Base-by-base conservation (phyloP, 1,284 basidiomycete species). In the Puccinia novopanici region DNA sequence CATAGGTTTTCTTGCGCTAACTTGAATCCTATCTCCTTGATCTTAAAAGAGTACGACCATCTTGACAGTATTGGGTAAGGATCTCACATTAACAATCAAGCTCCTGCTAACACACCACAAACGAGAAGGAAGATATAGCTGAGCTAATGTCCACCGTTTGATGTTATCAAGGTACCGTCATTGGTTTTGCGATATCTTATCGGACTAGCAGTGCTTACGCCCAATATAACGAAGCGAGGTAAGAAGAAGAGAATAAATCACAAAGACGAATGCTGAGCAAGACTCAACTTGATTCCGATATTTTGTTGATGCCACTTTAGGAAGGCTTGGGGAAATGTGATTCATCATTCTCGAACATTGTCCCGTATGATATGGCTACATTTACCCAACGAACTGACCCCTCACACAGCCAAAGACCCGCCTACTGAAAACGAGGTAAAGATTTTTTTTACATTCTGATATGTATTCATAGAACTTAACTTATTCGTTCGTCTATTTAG, bases 111-210 rank as follows among this genome's bases (percentile, higher is more conserved):
- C 8, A 34, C 55, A 57, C 13, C 0, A 59, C 8, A 75, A 2
- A 42, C 17, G 22, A 48, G 42, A 3, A n/a, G 17, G 22, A 42
- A 3, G 30, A 4, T 30, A 17, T 17, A 55, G 3, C 52, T 59
- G 24, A 72, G 45, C 22, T 5, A 40, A 50, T 45, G 22, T 10
- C 45, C 3, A 17, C 42, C 22, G 37, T 48, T 45, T n/a, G 5
- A 37, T 61, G 13, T 55, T 63, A n/a, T n/a, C n/a, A n/a, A 78
- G 75, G 75, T 40, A 78, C 75, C 27, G 65, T 78, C 22, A 78
- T 78, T 78, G 75, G 75, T 48, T 78, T 78, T 57, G 65, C 65
- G 34, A 78, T 78, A 27, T 78, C 75, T 42, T 78, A 78, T 67
- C 24, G 75, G 19, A 78, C 75, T 8, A 78, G 75, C 34, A 68